Base-by-base conservation (phyloP, 1,139 yeast genomes). In the Hemisphaericaspora xylofermentans region DNA sequence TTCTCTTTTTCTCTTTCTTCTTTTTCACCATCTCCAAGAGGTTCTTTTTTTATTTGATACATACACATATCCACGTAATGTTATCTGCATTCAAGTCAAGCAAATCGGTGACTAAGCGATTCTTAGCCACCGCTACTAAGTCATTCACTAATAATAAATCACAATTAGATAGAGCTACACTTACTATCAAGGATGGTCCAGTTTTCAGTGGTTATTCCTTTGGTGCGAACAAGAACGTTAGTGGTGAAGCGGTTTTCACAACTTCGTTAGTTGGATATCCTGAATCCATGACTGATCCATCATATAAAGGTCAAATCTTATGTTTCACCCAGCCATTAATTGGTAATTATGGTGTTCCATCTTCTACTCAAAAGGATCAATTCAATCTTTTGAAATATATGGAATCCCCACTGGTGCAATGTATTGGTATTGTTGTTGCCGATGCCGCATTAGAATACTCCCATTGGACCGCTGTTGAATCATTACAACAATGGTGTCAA, bases 381-480 rank as follows among this genome's bases (percentile, higher is more conserved):
- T 91, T 69, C 68, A 85, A 88, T 56, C 73, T 93, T 54, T 77
- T 91, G 60, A 88, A 87, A 64, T 87, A 88, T 66, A 84, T 93
- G 70, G 98, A 93, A 69, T 82, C 93, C 43, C 95, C 97, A 12
- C 78, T 78, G 51, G 83, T 88, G 45, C 98, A 93, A 67, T 91
- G 97, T 67, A 84, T 86, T 51, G 98, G 98, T 54, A 88, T 93
- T 45, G 96, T 93, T 38, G 98, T 93, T 36, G 88, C 96, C 32
- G 97, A 93, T 59, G 96, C 82, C 44, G 98, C 98, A 22, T 78
- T 91, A 74, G 80, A 88, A 62, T 88, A 93, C 67, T 88, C 96
- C 17, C 98, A 93, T 65, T 93, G 98, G 98, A 91, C 98, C 33
- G 98, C 98, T 4, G 96, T 93, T 33, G 98, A 93, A 70, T 85